Evolutionary conservation across 2,329 filamentous ascomycete genomes (phyloP), one percentile per base, ranked within the genome.

Genomic region (Xylariaceae sp.): DNA sequence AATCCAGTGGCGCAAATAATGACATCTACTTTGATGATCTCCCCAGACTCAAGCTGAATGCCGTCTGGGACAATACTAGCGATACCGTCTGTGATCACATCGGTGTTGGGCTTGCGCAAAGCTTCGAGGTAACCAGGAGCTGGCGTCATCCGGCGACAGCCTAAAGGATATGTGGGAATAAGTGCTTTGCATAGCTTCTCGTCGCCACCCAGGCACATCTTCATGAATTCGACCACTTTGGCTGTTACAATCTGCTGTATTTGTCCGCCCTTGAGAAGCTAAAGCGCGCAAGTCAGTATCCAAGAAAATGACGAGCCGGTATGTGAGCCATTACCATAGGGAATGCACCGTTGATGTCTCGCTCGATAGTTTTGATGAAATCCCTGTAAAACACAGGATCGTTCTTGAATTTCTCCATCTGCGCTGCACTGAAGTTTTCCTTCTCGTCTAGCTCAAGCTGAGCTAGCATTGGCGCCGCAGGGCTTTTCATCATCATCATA

Each of bases 1-100:
- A 80, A 82, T 1, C 78, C 78, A 0, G 78, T 81, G n/a, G 78
- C 79, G 51, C 77, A 80, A 42, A 83, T 69, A 18, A 84, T 74
- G 11, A 72, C 71, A 57, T 84, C 81, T 12, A 80, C 72, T 32
- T 75, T 68, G 45, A 78, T 61, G n/a, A 75, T 62, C 33, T 71
- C 60, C n/a, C 75, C 78, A 4, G 71, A 72, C 1, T 66, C 68
- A 31, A 80, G 66, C 60, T 75, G 64, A 43, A 81, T 63, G 12
- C 79, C 74, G n/a, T 71, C 68, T 11, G 71, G 63, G 2, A 78
- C 72, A 39, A 82, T 68, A 6, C 63, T 59, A 31, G 67, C 66
- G 36, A 82, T 77, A 1, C 63, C 62, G 3, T 71, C 68, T 5
- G 72, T 73, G 18, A 77, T 67, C 1, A 81, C 63, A 35, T 75